These are phyloP conservation scores for Curvularia lunata DNA, from an alignment of 2,329 filamentous ascomycete genomes.

Conservation along the genomic window DNA sequence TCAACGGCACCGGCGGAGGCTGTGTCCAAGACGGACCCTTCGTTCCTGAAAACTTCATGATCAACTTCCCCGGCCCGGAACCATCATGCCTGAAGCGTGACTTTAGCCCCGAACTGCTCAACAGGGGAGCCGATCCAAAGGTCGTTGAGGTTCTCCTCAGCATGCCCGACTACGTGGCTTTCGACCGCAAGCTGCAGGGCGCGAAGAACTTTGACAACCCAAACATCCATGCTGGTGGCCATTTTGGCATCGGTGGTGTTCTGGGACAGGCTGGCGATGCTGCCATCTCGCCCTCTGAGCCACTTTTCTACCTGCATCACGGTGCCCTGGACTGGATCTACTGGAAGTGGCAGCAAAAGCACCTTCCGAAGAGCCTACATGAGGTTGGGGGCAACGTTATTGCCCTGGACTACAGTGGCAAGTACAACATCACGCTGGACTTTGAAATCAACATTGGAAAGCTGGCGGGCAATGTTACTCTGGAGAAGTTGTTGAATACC, in stretches of 20 bases:
- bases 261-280: slow-evolving; percentile 43
- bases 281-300: slow-evolving; percentile 45
- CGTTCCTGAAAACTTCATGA: slow-evolving; percentile 25
- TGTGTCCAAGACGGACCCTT: slow-evolving; percentile 46
- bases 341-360: slow-evolving; percentile 39
- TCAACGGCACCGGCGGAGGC: slow-evolving; percentile 41
- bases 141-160: slow-evolving; percentile 31
- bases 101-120: slow-evolving; percentile 36
- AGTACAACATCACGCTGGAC: slow-evolving; percentile 41
- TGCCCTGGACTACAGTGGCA: slow-evolving; percentile 30
- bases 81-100: slow-evolving; percentile 42
- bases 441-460: slow-evolving; percentile 42
- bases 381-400: slow-evolving; percentile 47
- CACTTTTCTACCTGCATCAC: slow-evolving; percentile 50
- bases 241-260: slow-evolving; percentile 47
- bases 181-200: slow-evolving; percentile 37
- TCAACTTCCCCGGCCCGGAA: slow-evolving; percentile 32
- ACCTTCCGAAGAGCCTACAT: slow-evolving; percentile 37
- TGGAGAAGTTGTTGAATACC: slow-evolving; percentile 41
- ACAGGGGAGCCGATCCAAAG: slow-evolving; percentile 26
- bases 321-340: slow-evolving; percentile 47
- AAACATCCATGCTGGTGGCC: slow-evolving; percentile 46
- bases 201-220: slow-evolving; percentile 32
- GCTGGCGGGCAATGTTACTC: slow-evolving; percentile 33
- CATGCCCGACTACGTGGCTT: slow-evolving; percentile 37